These are phyloP conservation scores for Colletotrichum zoysiae DNA, from an alignment of 2,329 filamentous ascomycete species.

Conservation along the genomic window DNA sequence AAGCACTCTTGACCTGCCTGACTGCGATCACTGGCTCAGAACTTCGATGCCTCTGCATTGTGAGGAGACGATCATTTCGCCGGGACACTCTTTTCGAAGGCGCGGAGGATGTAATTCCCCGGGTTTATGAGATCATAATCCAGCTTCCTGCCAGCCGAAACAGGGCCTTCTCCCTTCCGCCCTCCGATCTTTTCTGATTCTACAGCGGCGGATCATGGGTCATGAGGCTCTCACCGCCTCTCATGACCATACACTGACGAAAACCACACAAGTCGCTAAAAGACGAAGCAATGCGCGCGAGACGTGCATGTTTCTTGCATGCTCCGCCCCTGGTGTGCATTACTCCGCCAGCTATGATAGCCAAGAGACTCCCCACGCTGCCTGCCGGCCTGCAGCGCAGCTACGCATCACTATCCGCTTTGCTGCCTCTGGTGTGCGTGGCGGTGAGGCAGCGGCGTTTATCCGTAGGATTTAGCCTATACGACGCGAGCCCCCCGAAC, in stretches of 20 bases:
- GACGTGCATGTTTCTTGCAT: not conserved
- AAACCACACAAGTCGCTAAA: not conserved
- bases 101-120: not conserved
- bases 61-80: not conserved
- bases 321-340: not conserved
- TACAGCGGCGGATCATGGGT: not conserved
- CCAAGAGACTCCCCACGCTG: slow-evolving; percentile 6
- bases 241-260: not conserved
- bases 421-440: not conserved
- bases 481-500: slow-evolving; percentile 14
- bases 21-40: not conserved
- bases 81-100: not conserved
- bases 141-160: not conserved
- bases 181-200: not conserved
- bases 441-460: slow-evolving; percentile 26
- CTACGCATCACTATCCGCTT: not conserved
- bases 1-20: slow-evolving; percentile 11
- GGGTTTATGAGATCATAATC: not conserved
- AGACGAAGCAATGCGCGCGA: not conserved
- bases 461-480: slow-evolving; percentile 35
- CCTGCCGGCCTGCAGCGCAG: not conserved
- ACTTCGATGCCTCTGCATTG: not conserved
- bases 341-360: not conserved
- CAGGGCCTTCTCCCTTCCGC: not conserved
- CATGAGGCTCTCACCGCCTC: slow-evolving; percentile 16